Percentiles rank a stretch among this genome's conserved stretches.
phyloP scores from a whole-genome alignment of 352 stramenopile genomes.

The Albugo candida region DNA sequence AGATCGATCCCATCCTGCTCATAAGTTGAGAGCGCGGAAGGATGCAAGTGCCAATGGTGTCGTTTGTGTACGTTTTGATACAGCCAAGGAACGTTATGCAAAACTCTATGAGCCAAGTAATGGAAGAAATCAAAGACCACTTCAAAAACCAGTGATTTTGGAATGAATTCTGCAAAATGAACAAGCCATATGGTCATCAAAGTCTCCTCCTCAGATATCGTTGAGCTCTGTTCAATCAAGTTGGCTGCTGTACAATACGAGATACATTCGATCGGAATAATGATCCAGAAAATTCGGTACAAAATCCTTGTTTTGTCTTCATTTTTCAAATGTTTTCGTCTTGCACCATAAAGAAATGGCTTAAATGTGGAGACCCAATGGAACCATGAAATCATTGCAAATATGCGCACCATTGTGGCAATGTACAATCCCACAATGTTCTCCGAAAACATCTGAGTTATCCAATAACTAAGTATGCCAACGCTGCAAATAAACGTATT shows the following conservation, averaged over 20 bases:
- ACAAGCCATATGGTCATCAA: conserved; percentile 9
- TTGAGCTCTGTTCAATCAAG: too few species aligned
- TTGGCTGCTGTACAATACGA: conserved; percentile 20
- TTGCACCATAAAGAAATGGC: conserved; percentile 34
- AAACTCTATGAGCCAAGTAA: conserved; percentile 53
- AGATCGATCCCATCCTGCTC: conserved; percentile 62
- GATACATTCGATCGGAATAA: conserved; percentile 46
- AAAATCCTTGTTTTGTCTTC: conserved; percentile 28
- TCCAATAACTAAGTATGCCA: conserved; percentile 13
- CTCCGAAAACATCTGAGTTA: conserved; percentile 5
- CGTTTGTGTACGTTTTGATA: conserved; percentile 70
- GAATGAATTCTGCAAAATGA: conserved; percentile 44
- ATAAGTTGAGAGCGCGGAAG: conserved; percentile 64
- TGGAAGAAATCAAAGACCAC: conserved; percentile 77
- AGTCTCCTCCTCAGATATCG: too few species aligned
- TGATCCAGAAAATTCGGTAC: conserved; percentile 33
- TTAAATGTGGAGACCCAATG: conserved; percentile 65
- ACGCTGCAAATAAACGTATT: conserved; percentile 65
- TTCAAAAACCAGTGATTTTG: conserved; percentile 72
- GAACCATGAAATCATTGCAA: conserved; percentile 49
- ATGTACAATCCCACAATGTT: conserved; percentile 17
- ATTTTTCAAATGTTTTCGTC: conserved; percentile 23
- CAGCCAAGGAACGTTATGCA: conserved; percentile 39
- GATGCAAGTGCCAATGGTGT: conserved; percentile 60
- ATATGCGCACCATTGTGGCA: conserved; percentile 27